phyloP scores from a whole-genome alignment of 2,329 filamentous ascomycete species.

The Catunica adiposa region DNA sequence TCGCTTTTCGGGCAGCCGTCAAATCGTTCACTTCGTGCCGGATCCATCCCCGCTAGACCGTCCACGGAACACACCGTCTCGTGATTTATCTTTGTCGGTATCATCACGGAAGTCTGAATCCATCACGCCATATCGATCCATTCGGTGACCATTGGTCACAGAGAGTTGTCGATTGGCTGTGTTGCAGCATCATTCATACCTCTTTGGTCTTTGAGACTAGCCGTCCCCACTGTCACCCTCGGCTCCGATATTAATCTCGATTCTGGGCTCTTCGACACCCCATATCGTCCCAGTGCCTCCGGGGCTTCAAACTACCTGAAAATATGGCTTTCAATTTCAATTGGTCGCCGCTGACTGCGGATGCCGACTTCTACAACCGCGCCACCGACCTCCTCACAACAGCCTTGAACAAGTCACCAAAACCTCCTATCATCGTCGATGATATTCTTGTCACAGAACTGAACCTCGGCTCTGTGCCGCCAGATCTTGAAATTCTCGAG shows the following conservation, averaged over 20 bases:
- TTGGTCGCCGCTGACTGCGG: conserved; percentile 97
- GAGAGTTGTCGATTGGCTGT: too few relatives aligned
- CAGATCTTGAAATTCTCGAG: conserved; percentile 90
- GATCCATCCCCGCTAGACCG: neutral
- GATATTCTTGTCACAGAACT: conserved; percentile 97
- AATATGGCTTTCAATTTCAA: conserved; percentile 99
- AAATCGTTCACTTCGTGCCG: conserved; percentile 1
- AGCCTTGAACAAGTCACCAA: conserved; percentile 92
- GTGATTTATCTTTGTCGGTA: neutral
- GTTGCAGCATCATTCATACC: too few relatives aligned
- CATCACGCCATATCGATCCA: neutral
- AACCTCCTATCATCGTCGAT: conserved; percentile 97
- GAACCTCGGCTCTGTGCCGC: conserved; percentile 86
- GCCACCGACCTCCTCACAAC: conserved; percentile 88
- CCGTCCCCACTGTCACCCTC: neutral
- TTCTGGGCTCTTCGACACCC: neutral
- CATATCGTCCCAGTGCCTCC: neutral
- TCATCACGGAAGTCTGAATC: neutral
- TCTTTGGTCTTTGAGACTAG: too few relatives aligned
- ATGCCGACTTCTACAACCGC: conserved; percentile 76
- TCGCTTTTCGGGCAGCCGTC: neutral
- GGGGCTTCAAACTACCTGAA: conserved; percentile 12
- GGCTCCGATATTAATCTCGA: neutral
- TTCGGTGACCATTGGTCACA: too few relatives aligned
- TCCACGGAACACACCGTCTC: neutral